These are phyloP conservation scores for Phaeomoniella chlamydospora DNA, from an alignment of 2,329 filamentous ascomycete species.

Conservation along the genomic window DNA sequence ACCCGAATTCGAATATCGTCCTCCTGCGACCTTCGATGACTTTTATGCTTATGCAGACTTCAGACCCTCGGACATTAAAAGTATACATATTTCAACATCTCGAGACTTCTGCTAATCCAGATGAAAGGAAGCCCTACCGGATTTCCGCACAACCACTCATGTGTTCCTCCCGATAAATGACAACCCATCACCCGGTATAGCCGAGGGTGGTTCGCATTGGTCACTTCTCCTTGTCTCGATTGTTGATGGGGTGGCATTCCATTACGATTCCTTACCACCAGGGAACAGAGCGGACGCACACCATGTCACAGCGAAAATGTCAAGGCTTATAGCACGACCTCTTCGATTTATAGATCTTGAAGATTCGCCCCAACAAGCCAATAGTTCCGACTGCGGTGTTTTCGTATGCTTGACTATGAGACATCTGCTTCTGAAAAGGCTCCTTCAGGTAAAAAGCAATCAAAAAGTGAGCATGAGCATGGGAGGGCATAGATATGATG, in stretches of 20 bases:
- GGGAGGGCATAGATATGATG: conserved; percentile 71
- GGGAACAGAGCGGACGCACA: conserved; percentile 64
- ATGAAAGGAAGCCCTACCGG: conserved; percentile 56
- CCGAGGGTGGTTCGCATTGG: conserved; percentile 93
- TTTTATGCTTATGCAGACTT: conserved; percentile 71
- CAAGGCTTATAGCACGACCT: conserved; percentile 55
- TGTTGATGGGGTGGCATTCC: conserved; percentile 82
- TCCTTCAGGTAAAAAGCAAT: conserved; percentile 63
- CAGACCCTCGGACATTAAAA: conserved; percentile 39
- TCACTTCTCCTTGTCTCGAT: conserved; percentile 79
- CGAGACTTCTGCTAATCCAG: conserved; percentile 34
- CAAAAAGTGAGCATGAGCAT: conserved; percentile 94
- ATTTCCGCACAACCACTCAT: conserved; percentile 71
- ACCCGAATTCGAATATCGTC: conserved; percentile 71
- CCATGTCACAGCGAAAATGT: conserved; percentile 54
- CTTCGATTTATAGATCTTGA: conserved; percentile 62
- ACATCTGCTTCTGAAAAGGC: conserved; percentile 71
- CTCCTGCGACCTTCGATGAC: conserved; percentile 88
- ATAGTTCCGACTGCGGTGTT: conserved; percentile 85
- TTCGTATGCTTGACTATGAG: conserved; percentile 95
- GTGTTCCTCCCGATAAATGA: conserved; percentile 96
- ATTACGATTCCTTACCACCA: conserved; percentile 78
- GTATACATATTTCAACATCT: conserved; percentile 2
- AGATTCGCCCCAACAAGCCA: conserved; percentile 82
- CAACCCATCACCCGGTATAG: conserved; percentile 55